These are phyloP conservation scores for Pleomassaria siparia DNA, from an alignment of 2,329 filamentous ascomycete species.

Conservation along the genomic window DNA sequence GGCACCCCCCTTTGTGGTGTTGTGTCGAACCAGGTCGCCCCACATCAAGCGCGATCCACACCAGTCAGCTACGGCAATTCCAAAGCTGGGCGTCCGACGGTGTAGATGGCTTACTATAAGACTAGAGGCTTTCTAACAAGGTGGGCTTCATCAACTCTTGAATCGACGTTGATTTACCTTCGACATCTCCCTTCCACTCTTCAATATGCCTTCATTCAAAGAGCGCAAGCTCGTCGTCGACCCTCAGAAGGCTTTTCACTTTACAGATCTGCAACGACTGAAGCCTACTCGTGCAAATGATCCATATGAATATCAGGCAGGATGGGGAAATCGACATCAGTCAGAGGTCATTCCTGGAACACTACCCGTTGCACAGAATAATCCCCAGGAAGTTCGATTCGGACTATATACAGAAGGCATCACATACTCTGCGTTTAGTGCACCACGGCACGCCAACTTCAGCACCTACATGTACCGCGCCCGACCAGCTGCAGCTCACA, in stretches of 20 bases:
- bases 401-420: conserved; percentile 51
- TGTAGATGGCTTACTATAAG: conserved; percentile 33
- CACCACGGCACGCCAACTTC: conserved; percentile 45
- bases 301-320: conserved; percentile 42
- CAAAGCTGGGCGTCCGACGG: conserved; percentile 17
- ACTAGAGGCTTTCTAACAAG: conserved; percentile 14
- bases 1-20: conserved; percentile 32
- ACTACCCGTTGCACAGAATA: conserved; percentile 47
- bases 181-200: conserved; percentile 4
- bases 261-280: conserved; percentile 40
- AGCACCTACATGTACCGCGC: conserved; percentile 51
- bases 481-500: conserved; percentile 47
- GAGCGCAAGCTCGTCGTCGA: conserved; percentile 40
- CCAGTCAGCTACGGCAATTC: conserved; percentile 37
- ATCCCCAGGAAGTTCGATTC: conserved; percentile 46
- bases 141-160: conserved; percentile 8
- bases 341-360: conserved; percentile 49
- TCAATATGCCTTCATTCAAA: conserved; percentile 36
- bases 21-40: conserved; percentile 28
- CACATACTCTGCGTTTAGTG: conserved; percentile 48
- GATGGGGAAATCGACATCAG: conserved; percentile 43
- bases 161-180: neutral
- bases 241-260: conserved; percentile 42
- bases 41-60: conserved; percentile 34
- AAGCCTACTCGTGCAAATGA: conserved; percentile 43